Evolutionary conservation across 306 rosid genomes (phyloP).

Genomic region (Cicer chorassanicum): DNA sequence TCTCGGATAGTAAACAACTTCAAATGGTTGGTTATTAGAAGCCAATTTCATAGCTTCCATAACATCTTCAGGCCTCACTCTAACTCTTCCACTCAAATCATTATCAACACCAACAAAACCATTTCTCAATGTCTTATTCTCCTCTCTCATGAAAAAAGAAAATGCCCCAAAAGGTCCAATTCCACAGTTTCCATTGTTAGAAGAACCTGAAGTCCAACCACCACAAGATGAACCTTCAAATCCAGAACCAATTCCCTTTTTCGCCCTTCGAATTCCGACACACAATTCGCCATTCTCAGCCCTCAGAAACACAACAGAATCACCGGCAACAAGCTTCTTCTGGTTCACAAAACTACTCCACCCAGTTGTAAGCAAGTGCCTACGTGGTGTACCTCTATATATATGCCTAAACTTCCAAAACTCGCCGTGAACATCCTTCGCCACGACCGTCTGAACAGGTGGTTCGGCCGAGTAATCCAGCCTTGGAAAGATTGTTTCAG

Average conservation of each 20-base stretch:
- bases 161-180: constrained; percentile 63
- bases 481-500: constrained; percentile 90
- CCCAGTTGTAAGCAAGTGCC: constrained; percentile 92
- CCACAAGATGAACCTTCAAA: constrained; percentile 49
- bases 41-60: constrained; percentile 72
- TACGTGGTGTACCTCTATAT: constrained; percentile 88
- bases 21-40: constrained; percentile 69
- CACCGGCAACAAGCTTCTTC: constrained; percentile 96
- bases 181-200: constrained; percentile 45
- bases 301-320: constrained; percentile 87
- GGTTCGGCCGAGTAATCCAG: constrained; percentile 92
- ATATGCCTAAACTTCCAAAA: constrained; percentile 94
- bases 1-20: constrained; percentile 80
- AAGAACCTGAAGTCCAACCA: constrained; percentile 66
- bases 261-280: constrained; percentile 88
- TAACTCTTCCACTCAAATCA: constrained; percentile 50
- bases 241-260: constrained; percentile 60
- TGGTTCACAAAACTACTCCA: constrained; percentile 96
- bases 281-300: constrained; percentile 80
- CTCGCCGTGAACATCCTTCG: constrained; percentile 89
- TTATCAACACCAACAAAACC: constrained; percentile 54
- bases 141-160: constrained; percentile 71
- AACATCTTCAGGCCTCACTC: constrained; percentile 75
- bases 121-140: constrained; percentile 57
- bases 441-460: constrained; percentile 92